Evolutionary conservation across 129 eudicot species (phyloP).

Genomic region (Rutidosis leptorrhynchoides): DNA sequence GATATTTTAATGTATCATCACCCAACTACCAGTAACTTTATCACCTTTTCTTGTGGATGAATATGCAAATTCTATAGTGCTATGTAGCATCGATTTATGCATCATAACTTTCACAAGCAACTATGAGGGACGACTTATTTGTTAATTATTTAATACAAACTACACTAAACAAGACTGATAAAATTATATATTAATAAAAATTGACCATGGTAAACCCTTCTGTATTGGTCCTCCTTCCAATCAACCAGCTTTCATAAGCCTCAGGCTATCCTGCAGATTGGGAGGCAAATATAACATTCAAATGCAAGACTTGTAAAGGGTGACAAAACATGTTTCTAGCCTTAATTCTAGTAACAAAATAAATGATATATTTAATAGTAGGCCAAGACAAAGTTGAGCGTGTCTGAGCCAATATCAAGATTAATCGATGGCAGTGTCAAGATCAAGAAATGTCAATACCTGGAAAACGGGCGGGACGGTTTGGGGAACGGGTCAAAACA

Average conservation of each 20-base stretch:
- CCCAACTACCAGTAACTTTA: too few relatives aligned
- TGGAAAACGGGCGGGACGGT: too few relatives aligned
- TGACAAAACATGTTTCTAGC: not conserved
- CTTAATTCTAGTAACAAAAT: not conserved
- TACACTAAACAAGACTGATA: not conserved
- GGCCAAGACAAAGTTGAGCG: not conserved
- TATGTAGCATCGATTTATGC: not conserved
- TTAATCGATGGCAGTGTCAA: not conserved
- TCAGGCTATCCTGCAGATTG: slow-evolving; percentile 22
- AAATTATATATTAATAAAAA: not conserved
- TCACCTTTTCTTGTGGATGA: too few relatives aligned
- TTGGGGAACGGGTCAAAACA: too few relatives aligned
- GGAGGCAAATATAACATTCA: not conserved
- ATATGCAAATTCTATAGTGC: too few relatives aligned
- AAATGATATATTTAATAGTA: not conserved
- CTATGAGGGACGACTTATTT: not conserved
- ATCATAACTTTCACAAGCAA: not conserved
- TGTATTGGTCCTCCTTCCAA: not conserved
- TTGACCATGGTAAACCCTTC: not conserved
- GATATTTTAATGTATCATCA: too few relatives aligned
- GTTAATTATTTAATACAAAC: too few relatives aligned
- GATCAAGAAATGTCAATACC: too few relatives aligned
- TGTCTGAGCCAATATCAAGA: not conserved
- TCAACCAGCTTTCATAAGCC: slow-evolving; percentile 12
- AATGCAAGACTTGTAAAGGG: not conserved